A percentile compares a stretch with the other conserved stretches of the same genome.
These are phyloP conservation scores for Aspergillus pseudoviridinutans DNA, from an alignment of 2,329 filamentous ascomycete genomes.

Conservation along the genomic window DNA sequence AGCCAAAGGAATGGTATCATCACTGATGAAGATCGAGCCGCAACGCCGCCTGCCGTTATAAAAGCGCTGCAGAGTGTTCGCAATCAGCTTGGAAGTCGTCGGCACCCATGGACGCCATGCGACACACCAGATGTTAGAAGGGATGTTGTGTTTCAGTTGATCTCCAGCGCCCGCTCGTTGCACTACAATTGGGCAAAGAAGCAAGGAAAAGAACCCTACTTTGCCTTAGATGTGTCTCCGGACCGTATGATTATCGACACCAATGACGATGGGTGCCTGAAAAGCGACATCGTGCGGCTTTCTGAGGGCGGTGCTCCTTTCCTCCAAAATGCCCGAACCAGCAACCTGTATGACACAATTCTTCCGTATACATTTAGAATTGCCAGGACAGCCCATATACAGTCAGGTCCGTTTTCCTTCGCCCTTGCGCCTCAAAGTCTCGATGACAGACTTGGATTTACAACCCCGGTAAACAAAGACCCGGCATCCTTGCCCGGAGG, in stretches of 20 bases:
- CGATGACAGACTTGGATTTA: not conserved
- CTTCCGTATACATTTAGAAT: not conserved
- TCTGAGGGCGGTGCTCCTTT: not conserved
- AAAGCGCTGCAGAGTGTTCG: too few species aligned
- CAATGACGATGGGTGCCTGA: constrained; percentile 3
- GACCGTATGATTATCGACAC: not conserved
- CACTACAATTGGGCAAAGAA: not conserved
- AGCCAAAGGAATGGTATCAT: too few species aligned
- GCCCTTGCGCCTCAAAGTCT: not conserved
- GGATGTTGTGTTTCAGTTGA: not conserved
- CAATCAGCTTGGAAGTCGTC: too few species aligned
- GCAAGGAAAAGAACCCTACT: not conserved
- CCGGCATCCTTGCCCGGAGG: not conserved
- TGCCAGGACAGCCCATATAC: not conserved
- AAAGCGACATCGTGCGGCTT: constrained; percentile 1
- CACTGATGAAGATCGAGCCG: too few species aligned
- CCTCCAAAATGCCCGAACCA: not conserved
- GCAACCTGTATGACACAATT: too few species aligned
- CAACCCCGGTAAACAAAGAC: not conserved
- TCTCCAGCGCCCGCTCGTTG: not conserved
- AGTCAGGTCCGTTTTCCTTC: constrained; percentile 7
- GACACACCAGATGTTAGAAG: too few species aligned
- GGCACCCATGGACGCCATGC: too few species aligned
- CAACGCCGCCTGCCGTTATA: too few species aligned
- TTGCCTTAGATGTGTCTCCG: not conserved